These are phyloP conservation scores for Tetradesmus obliquus DNA, from an alignment of 139 green algal species.

Conservation along the genomic window DNA sequence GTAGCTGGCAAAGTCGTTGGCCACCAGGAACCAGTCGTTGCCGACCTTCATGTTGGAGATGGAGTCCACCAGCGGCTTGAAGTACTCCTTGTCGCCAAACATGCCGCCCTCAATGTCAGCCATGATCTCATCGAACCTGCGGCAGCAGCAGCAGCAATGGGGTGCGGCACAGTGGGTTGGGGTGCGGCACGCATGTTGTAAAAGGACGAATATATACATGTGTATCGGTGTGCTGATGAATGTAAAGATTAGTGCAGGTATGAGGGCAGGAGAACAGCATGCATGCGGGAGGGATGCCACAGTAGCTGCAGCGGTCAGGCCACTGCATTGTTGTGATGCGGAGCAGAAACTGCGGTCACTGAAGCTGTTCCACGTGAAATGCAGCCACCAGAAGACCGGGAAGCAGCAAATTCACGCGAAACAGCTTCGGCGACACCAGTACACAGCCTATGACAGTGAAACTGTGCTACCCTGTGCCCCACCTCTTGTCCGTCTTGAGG, in stretches of 20 bases:
- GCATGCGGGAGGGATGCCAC: too few relatives aligned
- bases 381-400: too few relatives aligned
- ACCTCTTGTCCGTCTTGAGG: slow-evolving; percentile 83
- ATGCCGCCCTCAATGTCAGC: slow-evolving; percentile 78
- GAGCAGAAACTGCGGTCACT: too few relatives aligned
- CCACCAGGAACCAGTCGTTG: slow-evolving; percentile 98
- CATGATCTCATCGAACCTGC: slow-evolving; percentile 74
- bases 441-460: too few relatives aligned
- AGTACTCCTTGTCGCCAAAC: slow-evolving; percentile 95
- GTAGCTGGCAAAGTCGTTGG: slow-evolving; percentile 96
- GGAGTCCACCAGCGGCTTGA: slow-evolving; percentile 91
- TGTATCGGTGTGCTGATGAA: neutral
- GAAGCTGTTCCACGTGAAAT: too few relatives aligned
- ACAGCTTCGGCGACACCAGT: too few relatives aligned
- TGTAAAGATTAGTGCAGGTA: neutral
- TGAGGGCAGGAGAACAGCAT: too few relatives aligned
- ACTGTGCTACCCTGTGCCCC: neutral
- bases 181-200: neutral
- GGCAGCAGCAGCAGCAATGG: neutral
- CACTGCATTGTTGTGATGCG: too few relatives aligned
- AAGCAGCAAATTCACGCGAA: too few relatives aligned
- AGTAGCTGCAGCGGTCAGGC: too few relatives aligned
- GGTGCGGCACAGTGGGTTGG: too few relatives aligned
- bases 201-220: neutral
- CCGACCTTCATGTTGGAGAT: slow-evolving; percentile 89